A percentile compares a stretch with the other conserved stretches of the same genome.
These are phyloP conservation scores for Paragyromitra xinjiangensis DNA, from an alignment of 495 filamentous ascomycete genomes.

Conservation along the genomic window DNA sequence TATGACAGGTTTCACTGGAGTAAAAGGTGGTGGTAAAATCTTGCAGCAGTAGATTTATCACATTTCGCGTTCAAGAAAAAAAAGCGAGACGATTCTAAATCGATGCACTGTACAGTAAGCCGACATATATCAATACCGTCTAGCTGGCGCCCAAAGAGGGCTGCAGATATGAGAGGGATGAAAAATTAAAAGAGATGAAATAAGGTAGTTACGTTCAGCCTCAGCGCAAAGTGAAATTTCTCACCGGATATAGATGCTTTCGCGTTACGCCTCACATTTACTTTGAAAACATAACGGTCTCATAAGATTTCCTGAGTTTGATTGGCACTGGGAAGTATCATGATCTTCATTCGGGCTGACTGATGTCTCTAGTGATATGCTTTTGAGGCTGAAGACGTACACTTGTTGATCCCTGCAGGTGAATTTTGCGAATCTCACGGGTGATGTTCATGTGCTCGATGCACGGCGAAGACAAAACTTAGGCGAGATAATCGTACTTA, in stretches of 20 bases:
- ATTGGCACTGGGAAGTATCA: constrained; percentile 19
- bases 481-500: constrained; percentile 35
- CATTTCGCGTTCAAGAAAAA: constrained; percentile 25
- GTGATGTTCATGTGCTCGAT: constrained; percentile 10
- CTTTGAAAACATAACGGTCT: constrained; percentile 2
- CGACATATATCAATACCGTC: constrained; percentile 34
- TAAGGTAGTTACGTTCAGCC: neutral
- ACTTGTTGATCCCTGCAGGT: constrained; percentile 14
- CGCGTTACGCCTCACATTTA: constrained; percentile 7
- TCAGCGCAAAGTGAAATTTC: constrained; percentile 12
- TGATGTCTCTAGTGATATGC: constrained; percentile 11
- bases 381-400: constrained; percentile 18
- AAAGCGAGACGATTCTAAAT: constrained; percentile 41
- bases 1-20: constrained; percentile 36
- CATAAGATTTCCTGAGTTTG: neutral
- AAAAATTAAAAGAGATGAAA: constrained; percentile 4
- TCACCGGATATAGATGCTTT: constrained; percentile 1
- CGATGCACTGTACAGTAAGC: constrained; percentile 46
- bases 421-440: neutral
- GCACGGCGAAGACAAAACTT: neutral
- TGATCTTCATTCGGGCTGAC: constrained; percentile 19
- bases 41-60: constrained; percentile 49
- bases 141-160: constrained; percentile 28
- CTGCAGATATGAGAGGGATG: constrained; percentile 37
- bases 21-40: constrained; percentile 27